Evolutionary conservation across 148 eudicot species (phyloP).

Genomic region (Selenicereus undatus): DNA sequence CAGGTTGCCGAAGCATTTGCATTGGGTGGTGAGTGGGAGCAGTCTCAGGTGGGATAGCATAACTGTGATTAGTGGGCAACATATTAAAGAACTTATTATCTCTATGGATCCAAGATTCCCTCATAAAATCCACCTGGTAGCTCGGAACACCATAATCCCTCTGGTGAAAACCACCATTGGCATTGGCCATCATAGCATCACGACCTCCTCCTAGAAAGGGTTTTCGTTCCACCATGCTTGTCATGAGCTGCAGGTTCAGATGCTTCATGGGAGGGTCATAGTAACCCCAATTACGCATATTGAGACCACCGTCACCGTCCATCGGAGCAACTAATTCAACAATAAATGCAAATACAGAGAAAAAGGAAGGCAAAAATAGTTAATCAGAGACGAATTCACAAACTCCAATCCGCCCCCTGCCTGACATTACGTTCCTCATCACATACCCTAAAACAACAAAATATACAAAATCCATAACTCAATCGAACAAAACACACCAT

Average conservation of each 20-base stretch:
- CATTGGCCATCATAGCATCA: slow-evolving; percentile 24
- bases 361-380: slow-evolving; percentile 1
- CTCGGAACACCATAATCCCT: slow-evolving; percentile 33
- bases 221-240: slow-evolving; percentile 34
- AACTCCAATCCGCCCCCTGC: slow-evolving; percentile 3
- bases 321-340: slow-evolving; percentile 19
- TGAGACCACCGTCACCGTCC: slow-evolving; percentile 42
- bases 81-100: slow-evolving; percentile 30
- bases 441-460: slow-evolving; percentile 21
- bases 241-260: slow-evolving; percentile 36
- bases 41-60: slow-evolving; percentile 29
- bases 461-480: slow-evolving; percentile 17
- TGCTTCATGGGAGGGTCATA: slow-evolving; percentile 30
- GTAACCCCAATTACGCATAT: slow-evolving; percentile 44
- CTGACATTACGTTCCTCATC: slow-evolving; percentile 21
- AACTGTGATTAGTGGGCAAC: slow-evolving; percentile 31
- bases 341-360: background rate
- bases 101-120: slow-evolving; percentile 38
- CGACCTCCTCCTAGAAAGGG: slow-evolving; percentile 32
- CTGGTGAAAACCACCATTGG: slow-evolving; percentile 32
- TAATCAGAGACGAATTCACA: slow-evolving; percentile 20
- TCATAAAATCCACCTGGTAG: slow-evolving; percentile 33
- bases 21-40: slow-evolving; percentile 30
- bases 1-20: slow-evolving; percentile 41
- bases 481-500: slow-evolving; percentile 10